These are phyloP conservation scores for Komagataea norvegica DNA, from an alignment of 1,139 yeast genomes.

Conservation along the genomic window DNA sequence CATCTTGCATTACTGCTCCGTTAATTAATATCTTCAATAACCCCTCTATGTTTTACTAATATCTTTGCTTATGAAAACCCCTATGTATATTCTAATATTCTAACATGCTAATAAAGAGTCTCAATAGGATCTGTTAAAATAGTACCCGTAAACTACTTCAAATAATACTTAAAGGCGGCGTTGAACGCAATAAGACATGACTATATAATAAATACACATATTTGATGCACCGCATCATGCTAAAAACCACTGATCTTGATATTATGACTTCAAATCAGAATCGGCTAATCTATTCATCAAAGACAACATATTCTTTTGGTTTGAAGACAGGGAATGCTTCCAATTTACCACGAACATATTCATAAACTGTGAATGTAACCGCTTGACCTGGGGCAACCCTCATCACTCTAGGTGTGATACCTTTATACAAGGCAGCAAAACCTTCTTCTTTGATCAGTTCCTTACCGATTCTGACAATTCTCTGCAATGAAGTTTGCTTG, in stretches of 20 bases:
- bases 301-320: slow-evolving; percentile 24
- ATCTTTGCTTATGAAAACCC: no score
- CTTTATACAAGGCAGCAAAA: slow-evolving; percentile 80
- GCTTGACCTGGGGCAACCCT: slow-evolving; percentile 99
- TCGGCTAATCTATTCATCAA: slow-evolving; percentile 32
- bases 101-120: no score
- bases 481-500: slow-evolving; percentile 38
- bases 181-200: no score
- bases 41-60: no score
- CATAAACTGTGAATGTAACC: slow-evolving; percentile 95
- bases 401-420: slow-evolving; percentile 98
- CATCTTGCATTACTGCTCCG: no score
- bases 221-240: slow-evolving; percentile 11
- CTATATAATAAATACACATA: slow-evolving; percentile 5
- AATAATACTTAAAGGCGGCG: slow-evolving; percentile 1
- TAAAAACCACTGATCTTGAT: not conserved
- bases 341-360: slow-evolving; percentile 70
- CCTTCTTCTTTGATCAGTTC: slow-evolving; percentile 90
- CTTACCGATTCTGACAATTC: slow-evolving; percentile 76
- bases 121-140: no score
- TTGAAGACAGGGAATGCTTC: slow-evolving; percentile 42
- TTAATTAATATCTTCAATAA: no score
- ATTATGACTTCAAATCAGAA: no score
- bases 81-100: no score
- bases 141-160: not conserved